Evolutionary conservation across 768 basidiomycete species (phyloP).

Genomic region (Mycena kentingensis): DNA sequence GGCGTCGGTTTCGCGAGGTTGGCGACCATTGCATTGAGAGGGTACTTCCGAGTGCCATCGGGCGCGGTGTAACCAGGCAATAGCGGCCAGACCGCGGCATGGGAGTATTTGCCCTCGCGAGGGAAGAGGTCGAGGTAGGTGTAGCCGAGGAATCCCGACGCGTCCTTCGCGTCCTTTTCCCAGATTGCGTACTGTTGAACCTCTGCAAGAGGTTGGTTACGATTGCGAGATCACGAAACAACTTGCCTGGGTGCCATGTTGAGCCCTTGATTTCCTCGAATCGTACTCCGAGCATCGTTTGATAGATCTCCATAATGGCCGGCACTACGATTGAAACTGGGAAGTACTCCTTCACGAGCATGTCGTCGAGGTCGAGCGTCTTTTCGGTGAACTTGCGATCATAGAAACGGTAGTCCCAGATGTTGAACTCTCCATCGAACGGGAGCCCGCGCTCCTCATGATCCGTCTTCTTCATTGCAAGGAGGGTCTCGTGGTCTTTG

Average conservation of each 20-base stretch:
- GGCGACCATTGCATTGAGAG: constrained; percentile 84
- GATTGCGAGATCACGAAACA: neutral
- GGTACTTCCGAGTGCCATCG: constrained; percentile 66
- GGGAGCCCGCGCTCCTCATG: constrained; percentile 58
- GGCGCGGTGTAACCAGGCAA: constrained; percentile 62
- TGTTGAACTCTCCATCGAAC: constrained; percentile 72
- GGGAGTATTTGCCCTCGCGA: constrained; percentile 78
- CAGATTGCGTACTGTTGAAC: constrained; percentile 86
- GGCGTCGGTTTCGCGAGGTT: constrained; percentile 86
- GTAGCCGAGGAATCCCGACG: constrained; percentile 76
- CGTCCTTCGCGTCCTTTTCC: constrained; percentile 74
- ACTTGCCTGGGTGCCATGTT: constrained; percentile 79
- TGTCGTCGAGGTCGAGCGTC: constrained; percentile 70
- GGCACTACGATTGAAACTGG: constrained; percentile 83
- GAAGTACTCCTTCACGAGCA: constrained; percentile 86
- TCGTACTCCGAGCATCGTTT: constrained; percentile 74
- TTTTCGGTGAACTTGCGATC: constrained; percentile 68
- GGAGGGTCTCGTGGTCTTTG: constrained; percentile 66
- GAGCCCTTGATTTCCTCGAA: constrained; percentile 65
- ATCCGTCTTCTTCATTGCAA: constrained; percentile 76
- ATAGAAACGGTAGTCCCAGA: constrained; percentile 86
- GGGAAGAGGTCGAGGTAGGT: constrained; percentile 90
- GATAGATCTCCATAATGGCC: constrained; percentile 80
- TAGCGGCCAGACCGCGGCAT: constrained; percentile 85
- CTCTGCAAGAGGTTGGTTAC: constrained; percentile 41